Evolutionary conservation across 371 early-diverging fungal species (phyloP), one percentile per base, ranked within the genome.

Genomic region (Entomophthora muscae): DNA sequence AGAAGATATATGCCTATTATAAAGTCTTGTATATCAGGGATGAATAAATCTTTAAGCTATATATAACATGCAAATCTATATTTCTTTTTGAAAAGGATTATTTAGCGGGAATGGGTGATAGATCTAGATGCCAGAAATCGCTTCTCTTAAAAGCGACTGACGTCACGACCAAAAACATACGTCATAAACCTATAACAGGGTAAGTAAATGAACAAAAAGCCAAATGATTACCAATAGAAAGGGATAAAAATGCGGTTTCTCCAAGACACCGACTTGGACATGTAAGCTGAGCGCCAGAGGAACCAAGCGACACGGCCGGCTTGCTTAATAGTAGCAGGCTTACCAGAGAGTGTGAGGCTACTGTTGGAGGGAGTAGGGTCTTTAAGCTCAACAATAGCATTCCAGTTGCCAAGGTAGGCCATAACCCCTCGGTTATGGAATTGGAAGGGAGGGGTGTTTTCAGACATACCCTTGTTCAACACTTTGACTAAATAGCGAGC

Each of bases 201-300:
- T 42, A 63, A 3, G 33, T 24, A n/a, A 2, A 33, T 21, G 17
- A 54, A 27, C 28, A 26, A 27, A 10, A 23, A 17, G 13, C 17
- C n/a, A n/a, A n/a, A n/a, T n/a, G 52, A 21, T 51, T 63, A 73
- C 88, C 88, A 86, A 68, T 82, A 79, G 77, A 80, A 76, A 3
- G 80, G 79, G 57, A 90, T 84, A 56, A 87, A 68, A 68, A 86
- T 69, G 67, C 85, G 85, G 73, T 88, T 90, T 53, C 85, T 72
- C 31, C 76, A 61, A 27, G 82, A 81, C 24, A 89, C 85, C 57
- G 77, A 78, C 82, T 81, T 81, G 51, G 85, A 83, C 66, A 87
- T 73, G 70, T 90, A 90, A 13, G 85, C 80, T 27, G 82, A 82
- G 61, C 91, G 71, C 91, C 91, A 90, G 63, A 89, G 77, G 58